Evolutionary conservation across 306 rosid genomes (phyloP).

Genomic region (Lablab purpureus): DNA sequence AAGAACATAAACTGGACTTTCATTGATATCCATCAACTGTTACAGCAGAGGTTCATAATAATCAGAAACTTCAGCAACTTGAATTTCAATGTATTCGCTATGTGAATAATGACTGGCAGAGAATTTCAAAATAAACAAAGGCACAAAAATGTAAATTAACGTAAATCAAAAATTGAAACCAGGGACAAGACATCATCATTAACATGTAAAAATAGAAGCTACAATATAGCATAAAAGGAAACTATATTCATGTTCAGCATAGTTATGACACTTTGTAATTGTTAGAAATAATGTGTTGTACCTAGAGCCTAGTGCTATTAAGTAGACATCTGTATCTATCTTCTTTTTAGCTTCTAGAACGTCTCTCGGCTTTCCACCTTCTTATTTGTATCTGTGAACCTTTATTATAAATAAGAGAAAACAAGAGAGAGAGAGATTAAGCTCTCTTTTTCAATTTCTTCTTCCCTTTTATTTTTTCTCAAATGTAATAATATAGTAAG

Average conservation of each 20-base stretch:
- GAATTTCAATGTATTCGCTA: slow-evolving; percentile 12
- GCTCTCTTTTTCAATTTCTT: too few relatives aligned
- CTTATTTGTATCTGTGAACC: too few relatives aligned
- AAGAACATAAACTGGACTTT: slow-evolving; percentile 93
- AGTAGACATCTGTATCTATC: too few relatives aligned
- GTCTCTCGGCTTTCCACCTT: too few relatives aligned
- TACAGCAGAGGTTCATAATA: slow-evolving; percentile 30
- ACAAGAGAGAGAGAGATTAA: too few relatives aligned
- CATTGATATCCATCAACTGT: slow-evolving; percentile 97
- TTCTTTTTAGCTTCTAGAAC: too few relatives aligned
- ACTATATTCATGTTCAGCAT: slow-evolving; percentile 10
- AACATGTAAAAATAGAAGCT: background rate
- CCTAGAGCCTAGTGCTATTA: too few relatives aligned
- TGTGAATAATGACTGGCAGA: slow-evolving; percentile 24
- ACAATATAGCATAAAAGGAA: slow-evolving; percentile 3
- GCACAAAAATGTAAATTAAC: slow-evolving; percentile 6
- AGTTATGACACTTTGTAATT: background rate
- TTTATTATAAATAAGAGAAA: too few relatives aligned
- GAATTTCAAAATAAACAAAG: slow-evolving; percentile 31
- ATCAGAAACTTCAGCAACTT: slow-evolving; percentile 39
- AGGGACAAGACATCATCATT: background rate
- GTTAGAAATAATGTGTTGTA: too few relatives aligned
- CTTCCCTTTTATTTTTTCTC: too few relatives aligned
- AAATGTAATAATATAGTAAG: background rate
- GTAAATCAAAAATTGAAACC: slow-evolving; percentile 1